Conservation (phyloP, 2,329 filamentous ascomycete species). For the Colletotrichum euphorbiae region DNA sequence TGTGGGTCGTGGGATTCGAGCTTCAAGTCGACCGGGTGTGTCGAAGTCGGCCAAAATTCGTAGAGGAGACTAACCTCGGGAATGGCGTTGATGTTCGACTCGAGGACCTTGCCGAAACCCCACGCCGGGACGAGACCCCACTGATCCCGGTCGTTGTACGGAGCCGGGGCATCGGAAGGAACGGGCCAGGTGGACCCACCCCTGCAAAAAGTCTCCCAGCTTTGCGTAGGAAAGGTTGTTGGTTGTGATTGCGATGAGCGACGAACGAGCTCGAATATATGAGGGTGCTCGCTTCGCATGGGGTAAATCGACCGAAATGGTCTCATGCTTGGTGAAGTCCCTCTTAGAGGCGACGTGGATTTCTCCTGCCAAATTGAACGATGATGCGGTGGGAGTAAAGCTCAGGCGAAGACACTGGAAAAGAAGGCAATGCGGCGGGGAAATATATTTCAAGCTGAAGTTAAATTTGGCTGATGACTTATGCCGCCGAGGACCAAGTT, state of each 20-base stretch:
- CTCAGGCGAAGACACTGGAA: neutral
- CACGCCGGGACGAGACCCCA: conserved; percentile 62
- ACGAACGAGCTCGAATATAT: conserved; percentile 47
- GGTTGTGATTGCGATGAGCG: conserved; percentile 46
- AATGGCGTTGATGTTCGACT: conserved; percentile 52
- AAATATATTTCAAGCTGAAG: neutral
- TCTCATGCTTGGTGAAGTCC: conserved; percentile 44
- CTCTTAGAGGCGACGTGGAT: conserved; percentile 47
- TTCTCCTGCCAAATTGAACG: conserved; percentile 28
- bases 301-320: conserved; percentile 18
- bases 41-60: conserved; percentile 58
- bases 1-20: conserved; percentile 45
- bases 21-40: conserved; percentile 51
- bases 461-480: neutral
- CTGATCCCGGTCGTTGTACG: conserved; percentile 49
- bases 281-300: conserved; percentile 42
- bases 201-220: conserved; percentile 45
- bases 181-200: conserved; percentile 60
- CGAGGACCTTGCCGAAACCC: conserved; percentile 58
- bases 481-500: neutral
- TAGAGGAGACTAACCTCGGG: conserved; percentile 50
- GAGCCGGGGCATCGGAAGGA: conserved; percentile 47
- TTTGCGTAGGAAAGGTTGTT: conserved; percentile 52
- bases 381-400: neutral
- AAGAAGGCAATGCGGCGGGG: neutral